Percentiles rank a stretch among this genome's conserved stretches.
These are phyloP conservation scores for Angomonas ambiguus DNA, from an alignment of 208 protist genomes.

Conservation along the genomic window DNA sequence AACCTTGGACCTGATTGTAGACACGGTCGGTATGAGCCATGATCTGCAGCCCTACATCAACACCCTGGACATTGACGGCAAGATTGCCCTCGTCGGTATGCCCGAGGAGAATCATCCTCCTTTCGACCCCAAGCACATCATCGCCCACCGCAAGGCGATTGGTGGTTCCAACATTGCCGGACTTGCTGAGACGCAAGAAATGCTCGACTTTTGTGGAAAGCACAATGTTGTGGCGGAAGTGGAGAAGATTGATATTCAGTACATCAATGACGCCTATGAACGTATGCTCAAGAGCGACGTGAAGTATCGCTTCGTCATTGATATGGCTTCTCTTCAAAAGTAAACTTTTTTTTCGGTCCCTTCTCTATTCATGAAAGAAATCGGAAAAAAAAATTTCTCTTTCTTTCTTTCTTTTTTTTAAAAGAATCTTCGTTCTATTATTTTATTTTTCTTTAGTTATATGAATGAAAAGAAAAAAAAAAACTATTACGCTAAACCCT, in stretches of 20 bases:
- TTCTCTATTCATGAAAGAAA: not conserved
- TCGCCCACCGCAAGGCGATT: slow-evolving; percentile 20
- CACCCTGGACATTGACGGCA: slow-evolving; percentile 43
- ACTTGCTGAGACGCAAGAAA: slow-evolving; percentile 73
- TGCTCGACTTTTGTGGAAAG: slow-evolving; percentile 80
- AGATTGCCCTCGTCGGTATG: slow-evolving; percentile 50
- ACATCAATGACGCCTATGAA: slow-evolving; percentile 77
- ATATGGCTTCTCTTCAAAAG: slow-evolving; percentile 37
- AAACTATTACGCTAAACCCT: not conserved
- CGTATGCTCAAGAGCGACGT: slow-evolving; percentile 68
- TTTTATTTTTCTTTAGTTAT: not conserved
- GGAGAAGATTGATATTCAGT: slow-evolving; percentile 58
- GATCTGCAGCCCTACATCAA: slow-evolving; percentile 49
- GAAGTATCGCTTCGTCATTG: slow-evolving; percentile 77
- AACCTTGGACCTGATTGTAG: slow-evolving; percentile 61
- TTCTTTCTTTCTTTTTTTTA: slow-evolving; percentile 7
- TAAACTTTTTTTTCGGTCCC: not conserved
- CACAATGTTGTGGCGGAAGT: slow-evolving; percentile 65
- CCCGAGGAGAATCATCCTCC: slow-evolving; percentile 42
- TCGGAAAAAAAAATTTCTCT: not conserved
- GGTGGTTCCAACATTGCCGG: slow-evolving; percentile 61
- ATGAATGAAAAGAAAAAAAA: not conserved
- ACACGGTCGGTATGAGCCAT: slow-evolving; percentile 52
- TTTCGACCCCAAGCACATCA: slow-evolving; percentile 30
- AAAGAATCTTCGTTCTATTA: not conserved